phyloP scores from a whole-genome alignment of 225 moss, liverwort and hornwort genomes.

The Marchantia paleacea region DNA sequence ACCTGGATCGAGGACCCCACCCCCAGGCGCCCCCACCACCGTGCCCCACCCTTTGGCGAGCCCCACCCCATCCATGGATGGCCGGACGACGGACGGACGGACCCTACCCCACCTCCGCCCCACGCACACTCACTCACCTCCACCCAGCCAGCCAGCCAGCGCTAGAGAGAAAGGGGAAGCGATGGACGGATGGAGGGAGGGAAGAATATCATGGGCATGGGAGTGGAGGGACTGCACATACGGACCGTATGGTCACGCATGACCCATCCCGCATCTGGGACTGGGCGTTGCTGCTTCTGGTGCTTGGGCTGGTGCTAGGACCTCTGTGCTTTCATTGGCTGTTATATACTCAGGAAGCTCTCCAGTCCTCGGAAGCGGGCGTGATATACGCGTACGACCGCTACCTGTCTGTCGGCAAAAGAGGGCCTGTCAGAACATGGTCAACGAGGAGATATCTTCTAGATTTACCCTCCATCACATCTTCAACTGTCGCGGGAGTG shows the following conservation, averaged over 20 bases:
- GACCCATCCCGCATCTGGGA: not conserved
- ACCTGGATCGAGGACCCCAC: constrained; percentile 5
- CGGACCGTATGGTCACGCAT: not conserved
- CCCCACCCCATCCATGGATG: not conserved
- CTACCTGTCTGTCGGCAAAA: constrained; percentile 19
- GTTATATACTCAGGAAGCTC: not conserved
- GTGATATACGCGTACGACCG: constrained; percentile 23
- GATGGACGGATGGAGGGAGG: not conserved
- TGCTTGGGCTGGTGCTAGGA: not conserved
- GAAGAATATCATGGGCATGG: not conserved
- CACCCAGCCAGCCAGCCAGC: too few species aligned
- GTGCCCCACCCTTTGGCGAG: too few species aligned
- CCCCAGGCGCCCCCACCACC: too few species aligned
- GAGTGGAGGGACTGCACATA: not conserved
- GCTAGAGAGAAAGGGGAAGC: too few species aligned
- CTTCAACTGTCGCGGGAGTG: constrained; percentile 6
- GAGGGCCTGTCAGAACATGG: constrained; percentile 21
- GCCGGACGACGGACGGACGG: not conserved
- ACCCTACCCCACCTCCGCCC: not conserved
- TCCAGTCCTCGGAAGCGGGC: constrained; percentile 16
- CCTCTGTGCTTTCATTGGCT: not conserved
- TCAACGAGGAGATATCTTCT: constrained; percentile 21
- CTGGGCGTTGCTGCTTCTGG: too few species aligned
- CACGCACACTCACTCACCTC: not conserved
- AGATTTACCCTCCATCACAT: constrained; percentile 15